Conservation (phyloP, 2,329 filamentous ascomycete species). For the Ophiostoma himal-ulmi region DNA sequence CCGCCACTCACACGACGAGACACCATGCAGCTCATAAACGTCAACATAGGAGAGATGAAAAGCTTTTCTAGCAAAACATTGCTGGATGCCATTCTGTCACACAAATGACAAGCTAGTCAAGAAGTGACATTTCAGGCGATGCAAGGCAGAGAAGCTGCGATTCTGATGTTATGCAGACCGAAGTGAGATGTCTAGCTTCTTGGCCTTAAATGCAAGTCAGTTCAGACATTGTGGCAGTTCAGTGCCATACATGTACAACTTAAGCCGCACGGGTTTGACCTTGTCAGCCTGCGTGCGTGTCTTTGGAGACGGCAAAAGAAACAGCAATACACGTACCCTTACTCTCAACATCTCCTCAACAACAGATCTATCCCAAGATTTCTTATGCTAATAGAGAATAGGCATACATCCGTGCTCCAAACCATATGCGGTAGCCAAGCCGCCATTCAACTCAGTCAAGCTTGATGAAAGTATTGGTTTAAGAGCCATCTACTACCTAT, state of each 20-base stretch:
- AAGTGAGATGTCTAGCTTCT: background rate
- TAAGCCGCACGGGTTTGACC: background rate
- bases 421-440: too few species aligned
- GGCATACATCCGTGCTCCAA: too few species aligned
- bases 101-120: slow-evolving; percentile 24
- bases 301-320: background rate
- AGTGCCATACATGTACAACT: background rate
- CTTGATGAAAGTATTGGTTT: too few species aligned
- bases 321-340: background rate
- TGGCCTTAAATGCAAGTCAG: background rate
- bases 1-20: background rate
- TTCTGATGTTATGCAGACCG: background rate
- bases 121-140: background rate
- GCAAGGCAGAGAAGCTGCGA: background rate
- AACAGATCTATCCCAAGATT: background rate
- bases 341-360: background rate
- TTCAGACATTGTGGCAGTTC: background rate
- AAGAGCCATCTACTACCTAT: too few species aligned
- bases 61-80: slow-evolving; percentile 21
- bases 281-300: background rate
- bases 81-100: slow-evolving; percentile 27
- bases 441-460: too few species aligned
- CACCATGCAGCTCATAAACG: slow-evolving; percentile 8
- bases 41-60: slow-evolving; percentile 11
- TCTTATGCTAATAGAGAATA: background rate